phyloP scores from a whole-genome alignment of 768 basidiomycete species.

The Multifurca ochricompacta region DNA sequence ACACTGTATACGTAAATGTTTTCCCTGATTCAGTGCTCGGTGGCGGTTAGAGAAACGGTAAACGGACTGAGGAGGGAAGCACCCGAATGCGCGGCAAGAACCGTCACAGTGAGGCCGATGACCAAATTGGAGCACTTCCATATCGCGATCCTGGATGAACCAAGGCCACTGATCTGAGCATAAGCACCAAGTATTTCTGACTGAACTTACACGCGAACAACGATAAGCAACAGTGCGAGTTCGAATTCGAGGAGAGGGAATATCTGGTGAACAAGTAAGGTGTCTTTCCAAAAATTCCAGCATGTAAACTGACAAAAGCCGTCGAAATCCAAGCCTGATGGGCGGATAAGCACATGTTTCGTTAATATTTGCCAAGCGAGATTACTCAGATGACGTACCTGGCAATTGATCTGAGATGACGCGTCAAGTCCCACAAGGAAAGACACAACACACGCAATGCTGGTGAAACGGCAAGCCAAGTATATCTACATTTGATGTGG shows the following conservation, averaged over 20 bases:
- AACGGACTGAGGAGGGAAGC: neutral
- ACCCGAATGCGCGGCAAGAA: neutral
- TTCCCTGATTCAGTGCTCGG: neutral
- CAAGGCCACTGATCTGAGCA: neutral
- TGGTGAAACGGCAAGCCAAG: neutral
- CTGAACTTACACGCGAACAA: constrained; percentile 2
- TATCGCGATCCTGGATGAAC: neutral
- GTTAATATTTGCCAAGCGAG: no score
- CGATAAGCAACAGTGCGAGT: neutral
- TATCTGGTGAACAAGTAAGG: neutral
- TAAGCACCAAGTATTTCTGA: neutral
- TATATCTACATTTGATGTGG: neutral
- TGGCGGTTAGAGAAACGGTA: neutral
- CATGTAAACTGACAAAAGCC: neutral
- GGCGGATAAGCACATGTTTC: neutral
- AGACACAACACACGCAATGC: constrained; percentile 1
- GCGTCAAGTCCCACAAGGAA: neutral
- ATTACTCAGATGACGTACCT: neutral
- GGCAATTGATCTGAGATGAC: neutral
- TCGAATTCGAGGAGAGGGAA: constrained; percentile 1
- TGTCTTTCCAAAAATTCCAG: neutral
- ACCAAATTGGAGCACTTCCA: neutral
- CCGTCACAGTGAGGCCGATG: neutral
- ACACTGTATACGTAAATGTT: neutral
- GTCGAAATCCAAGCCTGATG: constrained; percentile 1